Percentiles rank a stretch among this genome's conserved stretches.
Evolutionary conservation across 495 filamentous ascomycete species (phyloP).

Genomic region (Penicillium pulvis): DNA sequence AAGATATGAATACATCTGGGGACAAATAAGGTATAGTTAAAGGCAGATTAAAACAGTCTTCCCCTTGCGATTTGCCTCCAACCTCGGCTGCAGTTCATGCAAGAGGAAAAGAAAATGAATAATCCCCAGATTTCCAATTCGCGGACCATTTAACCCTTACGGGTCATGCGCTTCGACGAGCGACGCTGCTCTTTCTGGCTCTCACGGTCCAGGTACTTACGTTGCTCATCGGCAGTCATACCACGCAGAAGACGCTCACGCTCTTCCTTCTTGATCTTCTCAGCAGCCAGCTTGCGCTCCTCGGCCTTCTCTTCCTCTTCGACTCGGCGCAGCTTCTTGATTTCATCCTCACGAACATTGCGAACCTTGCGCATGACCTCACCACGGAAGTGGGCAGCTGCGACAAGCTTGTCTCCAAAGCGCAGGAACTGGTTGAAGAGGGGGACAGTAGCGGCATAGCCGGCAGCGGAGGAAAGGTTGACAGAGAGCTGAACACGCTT

Average conservation of each 20-base stretch:
- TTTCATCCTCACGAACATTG: constrained; percentile 76
- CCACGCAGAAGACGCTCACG: constrained; percentile 79
- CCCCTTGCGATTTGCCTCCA: constrained; percentile 3
- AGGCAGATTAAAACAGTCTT: constrained; percentile 29
- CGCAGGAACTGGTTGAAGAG: constrained; percentile 84
- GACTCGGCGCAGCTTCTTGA: constrained; percentile 73
- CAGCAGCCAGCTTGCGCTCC: constrained; percentile 74
- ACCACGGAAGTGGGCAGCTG: constrained; percentile 78
- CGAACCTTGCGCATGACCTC: constrained; percentile 87
- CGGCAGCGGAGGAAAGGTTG: constrained; percentile 51
- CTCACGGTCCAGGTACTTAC: constrained; percentile 93
- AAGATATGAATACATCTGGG: constrained; percentile 30
- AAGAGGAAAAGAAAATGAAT: constrained; percentile 21
- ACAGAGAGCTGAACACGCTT: constrained; percentile 84
- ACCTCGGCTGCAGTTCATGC: background rate
- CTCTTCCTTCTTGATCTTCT: constrained; percentile 90
- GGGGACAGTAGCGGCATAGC: constrained; percentile 68
- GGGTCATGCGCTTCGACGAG: constrained; percentile 67
- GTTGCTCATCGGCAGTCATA: constrained; percentile 90
- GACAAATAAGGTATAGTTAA: constrained; percentile 29
- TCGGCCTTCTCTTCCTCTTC: constrained; percentile 94
- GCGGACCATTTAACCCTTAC: constrained; percentile 34
- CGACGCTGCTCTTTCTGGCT: constrained; percentile 77
- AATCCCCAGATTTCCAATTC: constrained; percentile 14
- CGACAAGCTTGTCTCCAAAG: constrained; percentile 76